phyloP scores from a whole-genome alignment of 2,329 filamentous ascomycete species.

The Colletotrichum musae region DNA sequence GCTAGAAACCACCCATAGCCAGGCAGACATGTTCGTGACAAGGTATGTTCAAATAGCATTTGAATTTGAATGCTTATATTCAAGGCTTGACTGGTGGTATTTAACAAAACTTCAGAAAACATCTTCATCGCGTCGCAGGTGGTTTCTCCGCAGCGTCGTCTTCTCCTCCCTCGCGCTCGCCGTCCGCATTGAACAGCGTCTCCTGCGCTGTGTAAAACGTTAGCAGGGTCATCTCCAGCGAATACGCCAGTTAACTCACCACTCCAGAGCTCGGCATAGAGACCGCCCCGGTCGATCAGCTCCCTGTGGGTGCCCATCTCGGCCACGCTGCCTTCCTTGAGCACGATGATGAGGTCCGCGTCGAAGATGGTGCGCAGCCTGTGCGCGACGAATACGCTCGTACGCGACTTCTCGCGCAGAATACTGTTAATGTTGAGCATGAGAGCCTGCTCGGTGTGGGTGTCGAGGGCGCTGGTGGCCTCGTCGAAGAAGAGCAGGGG shows the following conservation, averaged over 20 bases:
- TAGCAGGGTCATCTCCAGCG: slow-evolving; percentile 23
- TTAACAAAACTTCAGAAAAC: not conserved
- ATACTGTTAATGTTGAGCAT: slow-evolving; percentile 95
- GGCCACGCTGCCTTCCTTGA: slow-evolving; percentile 86
- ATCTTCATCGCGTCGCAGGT: not conserved
- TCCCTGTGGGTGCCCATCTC: slow-evolving; percentile 91
- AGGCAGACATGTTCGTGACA: not conserved
- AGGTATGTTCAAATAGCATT: not conserved
- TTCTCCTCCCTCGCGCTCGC: slow-evolving; percentile 55
- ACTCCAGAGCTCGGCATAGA: slow-evolving; percentile 94
- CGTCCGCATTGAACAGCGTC: slow-evolving; percentile 67
- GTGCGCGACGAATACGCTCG: slow-evolving; percentile 96
- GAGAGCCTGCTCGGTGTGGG: slow-evolving; percentile 91
- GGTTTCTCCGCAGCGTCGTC: slow-evolving; percentile 63
- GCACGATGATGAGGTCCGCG: slow-evolving; percentile 91
- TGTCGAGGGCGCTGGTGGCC: slow-evolving; percentile 92
- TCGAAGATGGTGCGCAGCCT: slow-evolving; percentile 94
- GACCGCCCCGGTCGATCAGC: slow-evolving; percentile 81
- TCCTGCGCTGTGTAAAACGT: slow-evolving; percentile 69
- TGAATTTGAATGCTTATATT: not conserved
- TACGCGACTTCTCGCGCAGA: slow-evolving; percentile 87
- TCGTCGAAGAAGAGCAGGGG: slow-evolving; percentile 95
- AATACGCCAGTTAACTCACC: slow-evolving; percentile 66
- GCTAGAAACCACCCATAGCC: not conserved
- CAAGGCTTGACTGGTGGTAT: slow-evolving; percentile 11